Evolutionary conservation across 192 early-diverging fungal genomes (phyloP), one percentile per base, ranked within the genome.

Genomic region (Coemansia sp.): DNA sequence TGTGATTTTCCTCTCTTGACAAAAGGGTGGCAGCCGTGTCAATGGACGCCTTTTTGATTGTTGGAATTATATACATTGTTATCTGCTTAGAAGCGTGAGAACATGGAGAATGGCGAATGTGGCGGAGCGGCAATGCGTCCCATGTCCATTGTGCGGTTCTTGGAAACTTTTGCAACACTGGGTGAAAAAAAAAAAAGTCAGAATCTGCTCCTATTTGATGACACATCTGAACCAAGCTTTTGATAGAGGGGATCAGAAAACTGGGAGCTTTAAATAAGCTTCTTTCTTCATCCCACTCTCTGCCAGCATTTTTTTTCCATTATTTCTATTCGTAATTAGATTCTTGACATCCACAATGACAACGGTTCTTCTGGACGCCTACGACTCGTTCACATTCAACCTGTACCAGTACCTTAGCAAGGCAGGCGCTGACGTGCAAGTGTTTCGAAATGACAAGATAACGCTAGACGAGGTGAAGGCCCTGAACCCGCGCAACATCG

Each of bases 371-470:
- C 95, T 99, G 58, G 97, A 99, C 84, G 97, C 97, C 70, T 99
- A 96, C 87, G 97, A 99, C 84, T 92, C 89, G 65, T 99, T 99
- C 71, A 97, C 95, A 28, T 99, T 94, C 88, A 99, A 99, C 79
- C 86, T 99, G 33, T 98, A 97, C 82, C 96, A 98, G 84, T 96
- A 90, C 59, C 85, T 99, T 16, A 87, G 87, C 53, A 86, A 91
- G 67, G 87, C 95, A 18, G 96, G 96, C 16, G 97, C 97, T 2
- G 76, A 96, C 45, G 96, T 99, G 23, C 79, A 83, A 37, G 98
- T 99, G 45, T 92, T 85, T 72, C 87, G 98, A 33, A 98, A 99
- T 75, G 95, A 98, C 75, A 86, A 94, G 66, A 91, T 95, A 62
- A 92, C 95, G 0, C 68, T 99, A 40, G 91, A 93, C 26, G 86